These are phyloP conservation scores for Diaporthe citri DNA, from an alignment of 2,329 filamentous ascomycete species.

Conservation along the genomic window DNA sequence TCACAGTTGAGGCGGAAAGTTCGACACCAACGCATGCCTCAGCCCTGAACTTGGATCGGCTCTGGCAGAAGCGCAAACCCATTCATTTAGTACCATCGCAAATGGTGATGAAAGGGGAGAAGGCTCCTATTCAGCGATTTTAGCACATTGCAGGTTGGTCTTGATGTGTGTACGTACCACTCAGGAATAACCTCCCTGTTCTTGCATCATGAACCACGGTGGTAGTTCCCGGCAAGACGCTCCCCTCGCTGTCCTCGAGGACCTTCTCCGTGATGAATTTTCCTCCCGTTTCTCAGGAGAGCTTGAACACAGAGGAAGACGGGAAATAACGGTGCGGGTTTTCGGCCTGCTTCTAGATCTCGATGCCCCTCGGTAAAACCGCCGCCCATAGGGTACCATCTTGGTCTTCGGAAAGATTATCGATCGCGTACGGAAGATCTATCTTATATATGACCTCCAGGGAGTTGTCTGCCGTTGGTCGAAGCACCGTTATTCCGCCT, in stretches of 20 bases:
- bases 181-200: conserved; percentile 5
- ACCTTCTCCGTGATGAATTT: not conserved
- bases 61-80: not conserved
- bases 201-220: conserved; percentile 31
- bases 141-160: not conserved
- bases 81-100: not conserved
- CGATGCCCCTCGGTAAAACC: conserved; percentile 8
- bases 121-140: not conserved
- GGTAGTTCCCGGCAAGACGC: conserved; percentile 10
- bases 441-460: conserved; percentile 17
- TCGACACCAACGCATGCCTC: not conserved
- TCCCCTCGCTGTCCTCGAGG: conserved; percentile 22
- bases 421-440: not conserved
- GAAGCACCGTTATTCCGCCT: conserved; percentile 21
- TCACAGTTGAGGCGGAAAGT: not conserved
- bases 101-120: conserved; percentile 29
- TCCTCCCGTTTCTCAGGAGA: not conserved
- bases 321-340: not conserved
- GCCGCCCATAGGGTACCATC: conserved; percentile 26
- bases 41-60: not conserved
- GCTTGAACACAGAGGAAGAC: conserved; percentile 19
- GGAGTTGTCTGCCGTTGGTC: not conserved
- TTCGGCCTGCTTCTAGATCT: conserved; percentile 5
- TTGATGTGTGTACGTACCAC: conserved; percentile 7
- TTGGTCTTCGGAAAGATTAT: conserved; percentile 30